Evolutionary conservation across 345 rosid species (phyloP), one percentile per base, ranked within the genome.

Genomic region (Erodium maritimum): DNA sequence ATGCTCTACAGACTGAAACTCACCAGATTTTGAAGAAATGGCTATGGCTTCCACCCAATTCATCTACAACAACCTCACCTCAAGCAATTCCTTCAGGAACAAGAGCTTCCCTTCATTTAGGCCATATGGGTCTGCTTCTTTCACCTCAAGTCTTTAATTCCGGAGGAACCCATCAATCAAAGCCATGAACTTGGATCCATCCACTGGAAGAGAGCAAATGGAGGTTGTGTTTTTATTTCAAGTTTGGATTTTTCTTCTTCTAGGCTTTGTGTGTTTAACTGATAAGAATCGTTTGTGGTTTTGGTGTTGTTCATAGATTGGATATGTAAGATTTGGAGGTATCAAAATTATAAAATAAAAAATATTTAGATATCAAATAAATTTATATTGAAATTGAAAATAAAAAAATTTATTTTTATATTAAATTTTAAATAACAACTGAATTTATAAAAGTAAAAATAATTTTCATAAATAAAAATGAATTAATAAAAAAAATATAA

Each of bases 11-110:
- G 37, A 29, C 37, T 29, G 37, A 5, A 29, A 29, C 37, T 1
- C 37, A n/a, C 2, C 5, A 29, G 37, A 29, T 11, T 29, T 11
- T 29, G 37, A 6, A 29, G 59, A 21, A 29, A 55, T 21, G 17
- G 42, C 74, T 19, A 76, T 83, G 77, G 78, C 75, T 69, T 77
- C 85, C 57, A 70, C 74, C 61, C 80, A 78, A 46, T 73, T 80
- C 56, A 64, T 72, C 69, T 73, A 79, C 75, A 74, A 74, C 52
- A 67, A 48, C 37, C 50, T 62, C 62, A 54, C 80, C 34, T 56
- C 77, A 53, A 37, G 48, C 64, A 17, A 58, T 72, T 65, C 71
- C 58, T 78, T 58, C 55, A 42, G 61, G 17, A 75, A 68, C 75
- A 65, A 24, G 50, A 60, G 23, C 60, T 19, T 62, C 55, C 25